Percentiles rank a stretch among this genome's conserved stretches.
phyloP scores from a whole-genome alignment of 306 rosid species.

The Fragaria vesca region DNA sequence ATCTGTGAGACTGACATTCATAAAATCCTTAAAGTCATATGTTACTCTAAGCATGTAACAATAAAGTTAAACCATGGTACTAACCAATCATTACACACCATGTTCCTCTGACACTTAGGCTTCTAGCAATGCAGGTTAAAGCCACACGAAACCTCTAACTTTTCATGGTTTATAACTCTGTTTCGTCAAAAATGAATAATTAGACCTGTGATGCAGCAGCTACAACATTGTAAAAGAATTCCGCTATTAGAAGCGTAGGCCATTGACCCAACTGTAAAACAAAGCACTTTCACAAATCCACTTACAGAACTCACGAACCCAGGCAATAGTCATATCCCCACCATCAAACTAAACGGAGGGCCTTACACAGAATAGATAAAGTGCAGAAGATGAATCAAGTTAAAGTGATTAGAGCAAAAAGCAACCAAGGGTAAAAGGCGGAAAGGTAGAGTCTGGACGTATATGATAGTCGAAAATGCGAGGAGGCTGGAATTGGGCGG shows the following conservation, averaged over 20 bases:
- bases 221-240: neutral
- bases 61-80: too few relatives aligned
- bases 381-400: too few relatives aligned
- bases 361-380: too few relatives aligned
- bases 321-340: too few relatives aligned
- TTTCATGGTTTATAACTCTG: neutral
- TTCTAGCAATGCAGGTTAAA: neutral
- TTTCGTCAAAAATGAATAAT: neutral
- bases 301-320: too few relatives aligned
- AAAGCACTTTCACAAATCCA: conserved; percentile 35
- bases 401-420: neutral
- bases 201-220: neutral
- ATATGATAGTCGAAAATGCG: neutral
- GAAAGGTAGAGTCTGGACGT: neutral
- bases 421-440: neutral
- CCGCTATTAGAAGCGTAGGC: neutral
- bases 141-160: neutral
- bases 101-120: neutral
- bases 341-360: too few relatives aligned
- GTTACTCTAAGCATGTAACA: neutral
- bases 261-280: neutral
- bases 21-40: neutral
- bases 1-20: neutral
- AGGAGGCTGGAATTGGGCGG: neutral
- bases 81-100: neutral